Conservation (phyloP, 2,329 filamentous ascomycete genomes). For the Fusarium palustre region DNA sequence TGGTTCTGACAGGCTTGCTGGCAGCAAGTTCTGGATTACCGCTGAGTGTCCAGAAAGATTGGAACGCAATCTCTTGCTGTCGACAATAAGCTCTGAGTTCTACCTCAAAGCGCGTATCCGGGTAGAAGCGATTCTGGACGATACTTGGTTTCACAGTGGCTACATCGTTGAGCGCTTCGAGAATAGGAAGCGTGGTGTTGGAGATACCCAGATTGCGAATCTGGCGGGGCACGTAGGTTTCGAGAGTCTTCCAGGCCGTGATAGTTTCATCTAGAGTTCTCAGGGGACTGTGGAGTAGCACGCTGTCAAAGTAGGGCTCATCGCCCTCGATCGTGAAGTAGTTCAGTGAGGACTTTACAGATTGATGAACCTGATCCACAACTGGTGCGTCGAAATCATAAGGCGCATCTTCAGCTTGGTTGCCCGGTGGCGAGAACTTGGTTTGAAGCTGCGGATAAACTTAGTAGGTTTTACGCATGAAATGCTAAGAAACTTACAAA, state of each 20-base stretch:
- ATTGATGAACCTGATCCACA: slow-evolving; percentile 73
- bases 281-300: slow-evolving; percentile 77
- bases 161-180: slow-evolving; percentile 64
- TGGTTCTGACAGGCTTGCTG: slow-evolving; percentile 58
- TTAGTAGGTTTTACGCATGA: background rate
- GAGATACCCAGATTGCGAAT: slow-evolving; percentile 80
- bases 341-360: slow-evolving; percentile 73
- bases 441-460: slow-evolving; percentile 73
- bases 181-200: slow-evolving; percentile 71
- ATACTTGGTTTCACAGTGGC: slow-evolving; percentile 62
- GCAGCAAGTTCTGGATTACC: slow-evolving; percentile 58
- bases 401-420: slow-evolving; percentile 71
- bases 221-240: slow-evolving; percentile 71
- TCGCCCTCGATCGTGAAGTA: slow-evolving; percentile 65
- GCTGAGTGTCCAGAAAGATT: slow-evolving; percentile 67
- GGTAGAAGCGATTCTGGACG: slow-evolving; percentile 82
- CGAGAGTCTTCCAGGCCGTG: slow-evolving; percentile 74
- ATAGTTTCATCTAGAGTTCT: slow-evolving; percentile 61
- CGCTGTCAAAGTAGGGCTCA: slow-evolving; percentile 71
- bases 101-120: slow-evolving; percentile 68
- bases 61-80: slow-evolving; percentile 58
- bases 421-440: slow-evolving; percentile 77
- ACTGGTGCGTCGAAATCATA: slow-evolving; percentile 71
- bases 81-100: slow-evolving; percentile 66
- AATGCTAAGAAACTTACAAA: slow-evolving; percentile 62